Base-by-base conservation (phyloP, 2,329 filamentous ascomycete genomes). In the Aphanocladium album region DNA sequence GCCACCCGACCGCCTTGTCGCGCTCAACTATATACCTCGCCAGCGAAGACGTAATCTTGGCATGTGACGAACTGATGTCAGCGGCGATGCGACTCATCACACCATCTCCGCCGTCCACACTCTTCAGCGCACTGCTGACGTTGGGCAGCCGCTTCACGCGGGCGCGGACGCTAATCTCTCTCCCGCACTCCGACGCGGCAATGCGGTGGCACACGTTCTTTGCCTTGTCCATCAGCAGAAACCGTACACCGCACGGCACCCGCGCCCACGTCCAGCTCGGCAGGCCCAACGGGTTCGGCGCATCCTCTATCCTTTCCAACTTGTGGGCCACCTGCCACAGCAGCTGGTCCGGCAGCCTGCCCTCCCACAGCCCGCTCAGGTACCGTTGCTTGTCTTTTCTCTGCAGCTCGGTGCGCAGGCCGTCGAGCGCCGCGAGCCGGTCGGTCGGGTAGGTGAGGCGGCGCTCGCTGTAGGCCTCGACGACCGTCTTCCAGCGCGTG, bases 261-360 rank as follows among this genome's bases (percentile, higher is more conserved):
- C 61, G 55, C 21, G 57, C 58, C 62, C 62, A 64, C 9, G 62
- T 64, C 62, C 62, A 64, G 5, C 61, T 62, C 25, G 62, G 62
- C 27, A 64, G 55, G n/a, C 52, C 46, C 23, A 64, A 45, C 33
- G 61, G 54, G 21, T 64, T 54, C 0, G 17, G n/a, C 23, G 58
- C 41, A 17, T 37, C 45, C 6, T 5, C 39, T 35, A 6, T n/a
- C 35, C 19, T 12, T n/a, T 47, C 60, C 35, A 53, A 54, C 19
- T 51, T 25, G 19, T 51, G 37, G 2, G 59, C 60, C 3, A 63
- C 62, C 37, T 65, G 64, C 64, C 64, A 65, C 37, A 65, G 55
- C 17, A 65, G 23, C 46, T 65, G 63, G 43, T 65, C 59, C 2
- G 63, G 63, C 30, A 65, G 57, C 56, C 52, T 52, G 39, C 64